phyloP scores from a whole-genome alignment of 176 grass and related monocot genomes.

The Poa annua region DNA sequence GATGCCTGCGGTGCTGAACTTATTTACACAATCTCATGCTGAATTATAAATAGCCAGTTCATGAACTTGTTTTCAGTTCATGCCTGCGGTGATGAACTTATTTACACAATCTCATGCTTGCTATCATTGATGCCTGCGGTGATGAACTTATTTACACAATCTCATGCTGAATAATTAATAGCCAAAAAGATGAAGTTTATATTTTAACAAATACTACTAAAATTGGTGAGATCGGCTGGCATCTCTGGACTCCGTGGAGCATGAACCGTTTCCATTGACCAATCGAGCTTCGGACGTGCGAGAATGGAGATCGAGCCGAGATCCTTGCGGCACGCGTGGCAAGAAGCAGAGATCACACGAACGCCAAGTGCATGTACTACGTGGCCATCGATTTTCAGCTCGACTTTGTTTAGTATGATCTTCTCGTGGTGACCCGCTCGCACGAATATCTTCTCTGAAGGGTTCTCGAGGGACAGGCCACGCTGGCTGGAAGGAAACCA shows the following conservation, averaged over 20 bases:
- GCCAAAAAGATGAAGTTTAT: too few species aligned
- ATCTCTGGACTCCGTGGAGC: too few species aligned
- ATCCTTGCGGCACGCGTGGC: slow-evolving; percentile 4
- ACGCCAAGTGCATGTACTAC: background rate
- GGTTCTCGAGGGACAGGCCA: slow-evolving; percentile 33
- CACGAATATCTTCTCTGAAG: background rate
- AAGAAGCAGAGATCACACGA: background rate
- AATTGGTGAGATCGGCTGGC: too few species aligned
- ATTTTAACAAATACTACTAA: too few species aligned
- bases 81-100: too few species aligned
- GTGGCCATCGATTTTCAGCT: background rate
- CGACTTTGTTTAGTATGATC: background rate
- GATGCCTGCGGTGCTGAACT: background rate
- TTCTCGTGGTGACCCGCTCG: background rate
- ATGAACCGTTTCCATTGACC: background rate
- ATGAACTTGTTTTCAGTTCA: too few species aligned
- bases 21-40: background rate
- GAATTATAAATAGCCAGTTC: too few species aligned
- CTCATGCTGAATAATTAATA: too few species aligned
- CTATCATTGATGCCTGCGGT: too few species aligned
- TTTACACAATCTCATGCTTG: too few species aligned
- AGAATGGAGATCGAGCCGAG: background rate
- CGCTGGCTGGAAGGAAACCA: slow-evolving; percentile 21
- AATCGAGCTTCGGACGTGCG: background rate
- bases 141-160: too few species aligned